These are phyloP conservation scores for Amphibolis antarctica DNA, from an alignment of 106 monocot genomes.

Conservation along the genomic window DNA sequence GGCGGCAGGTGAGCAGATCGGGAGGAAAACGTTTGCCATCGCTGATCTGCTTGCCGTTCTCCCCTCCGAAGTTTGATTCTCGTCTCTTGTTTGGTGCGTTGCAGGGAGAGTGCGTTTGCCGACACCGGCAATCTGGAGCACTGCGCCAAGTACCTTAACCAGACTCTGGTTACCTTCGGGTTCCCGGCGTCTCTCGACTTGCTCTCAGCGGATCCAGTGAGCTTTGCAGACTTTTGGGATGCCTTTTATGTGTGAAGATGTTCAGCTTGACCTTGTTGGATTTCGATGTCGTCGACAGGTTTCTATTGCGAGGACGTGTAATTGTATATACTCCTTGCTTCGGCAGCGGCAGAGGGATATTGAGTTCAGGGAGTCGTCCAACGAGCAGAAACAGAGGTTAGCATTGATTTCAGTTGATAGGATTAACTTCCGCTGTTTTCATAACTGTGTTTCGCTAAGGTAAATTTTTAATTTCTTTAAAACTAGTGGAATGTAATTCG, in stretches of 20 bases:
- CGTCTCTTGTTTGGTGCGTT: not conserved
- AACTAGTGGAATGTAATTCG: too few species aligned
- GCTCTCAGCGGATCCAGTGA: constrained; percentile 78
- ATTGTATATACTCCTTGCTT: constrained; percentile 82
- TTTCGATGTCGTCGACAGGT: constrained; percentile 28
- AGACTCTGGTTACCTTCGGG: constrained; percentile 88
- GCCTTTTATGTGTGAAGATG: not conserved
- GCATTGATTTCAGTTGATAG: not conserved
- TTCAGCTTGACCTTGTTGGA: not conserved
- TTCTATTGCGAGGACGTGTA: constrained; percentile 92
- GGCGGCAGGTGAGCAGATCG: not conserved
- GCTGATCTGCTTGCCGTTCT: not conserved
- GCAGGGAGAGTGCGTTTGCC: constrained; percentile 69
- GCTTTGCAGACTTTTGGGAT: constrained; percentile 3
- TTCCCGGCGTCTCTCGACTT: constrained; percentile 95
- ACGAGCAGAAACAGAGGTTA: constrained; percentile 84
- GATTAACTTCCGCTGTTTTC: too few species aligned
- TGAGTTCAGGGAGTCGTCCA: constrained; percentile 81
- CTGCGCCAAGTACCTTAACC: constrained; percentile 92
- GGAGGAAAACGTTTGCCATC: not conserved
- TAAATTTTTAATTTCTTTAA: too few species aligned
- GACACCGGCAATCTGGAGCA: constrained; percentile 81
- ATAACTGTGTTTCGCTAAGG: too few species aligned
- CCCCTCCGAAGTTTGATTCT: not conserved
- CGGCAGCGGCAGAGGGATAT: constrained; percentile 88